Percentiles rank a stretch among this genome's conserved stretches.
Evolutionary conservation across 2,329 filamentous ascomycete species (phyloP).

Genomic region (Exophiala bonariae): DNA sequence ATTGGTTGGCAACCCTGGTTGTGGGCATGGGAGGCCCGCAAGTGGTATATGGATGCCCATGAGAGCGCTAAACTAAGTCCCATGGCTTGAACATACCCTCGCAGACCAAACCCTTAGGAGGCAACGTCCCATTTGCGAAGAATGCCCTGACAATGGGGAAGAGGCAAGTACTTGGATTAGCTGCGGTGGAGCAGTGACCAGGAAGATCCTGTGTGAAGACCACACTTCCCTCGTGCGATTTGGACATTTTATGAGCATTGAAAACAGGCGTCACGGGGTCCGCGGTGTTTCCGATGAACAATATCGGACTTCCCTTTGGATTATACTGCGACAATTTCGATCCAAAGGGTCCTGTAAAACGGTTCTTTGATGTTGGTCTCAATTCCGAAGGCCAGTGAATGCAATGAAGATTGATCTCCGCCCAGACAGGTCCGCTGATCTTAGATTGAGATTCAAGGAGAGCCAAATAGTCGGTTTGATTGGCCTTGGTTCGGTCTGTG

Average conservation of each 20-base stretch:
- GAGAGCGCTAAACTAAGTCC: constrained; percentile 16
- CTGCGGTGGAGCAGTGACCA: constrained; percentile 33
- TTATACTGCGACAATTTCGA: constrained; percentile 25
- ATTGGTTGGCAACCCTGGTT: no score
- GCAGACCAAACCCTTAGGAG: constrained; percentile 37
- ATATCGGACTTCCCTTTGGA: constrained; percentile 46
- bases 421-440: constrained; percentile 34
- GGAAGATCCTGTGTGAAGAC: constrained; percentile 48
- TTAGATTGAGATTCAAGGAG: constrained; percentile 22
- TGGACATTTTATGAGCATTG: constrained; percentile 37
- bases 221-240: constrained; percentile 43
- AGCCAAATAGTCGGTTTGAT: constrained; percentile 20
- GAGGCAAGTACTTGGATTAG: constrained; percentile 39
- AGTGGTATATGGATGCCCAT: no score
- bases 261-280: constrained; percentile 61
- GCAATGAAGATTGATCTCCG: constrained; percentile 37
- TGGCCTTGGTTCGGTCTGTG: constrained; percentile 18
- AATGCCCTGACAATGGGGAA: constrained; percentile 39
- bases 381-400: constrained; percentile 35
- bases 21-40: no score
- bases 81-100: constrained; percentile 37
- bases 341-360: constrained; percentile 34
- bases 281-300: constrained; percentile 58
- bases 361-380: constrained; percentile 33
- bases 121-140: constrained; percentile 43